These are phyloP conservation scores for Coemansia reversa DNA, from an alignment of 192 early-diverging fungal species.

Conservation along the genomic window DNA sequence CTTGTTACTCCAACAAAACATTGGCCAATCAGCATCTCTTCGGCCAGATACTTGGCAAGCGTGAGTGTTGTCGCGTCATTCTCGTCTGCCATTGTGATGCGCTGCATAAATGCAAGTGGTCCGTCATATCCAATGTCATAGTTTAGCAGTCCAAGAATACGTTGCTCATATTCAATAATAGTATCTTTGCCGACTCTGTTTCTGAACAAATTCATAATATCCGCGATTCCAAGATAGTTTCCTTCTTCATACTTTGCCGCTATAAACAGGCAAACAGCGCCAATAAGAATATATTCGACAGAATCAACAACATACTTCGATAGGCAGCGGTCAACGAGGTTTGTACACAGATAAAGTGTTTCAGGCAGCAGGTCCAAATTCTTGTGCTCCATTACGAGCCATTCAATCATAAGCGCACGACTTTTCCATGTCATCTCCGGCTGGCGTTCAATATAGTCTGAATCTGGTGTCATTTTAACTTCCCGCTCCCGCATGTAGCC, in stretches of 20 bases:
- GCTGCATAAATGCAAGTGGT: constrained; percentile 58
- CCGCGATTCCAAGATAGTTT: constrained; percentile 52
- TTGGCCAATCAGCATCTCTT: constrained; percentile 58
- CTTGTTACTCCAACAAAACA: constrained; percentile 54
- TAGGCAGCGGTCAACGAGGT: constrained; percentile 62
- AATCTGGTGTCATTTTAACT: constrained; percentile 54
- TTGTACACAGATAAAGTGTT: constrained; percentile 58
- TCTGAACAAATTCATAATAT: constrained; percentile 52
- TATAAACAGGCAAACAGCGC: constrained; percentile 56
- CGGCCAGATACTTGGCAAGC: constrained; percentile 61
- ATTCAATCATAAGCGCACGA: constrained; percentile 55
- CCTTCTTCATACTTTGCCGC: constrained; percentile 63
- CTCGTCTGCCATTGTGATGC: constrained; percentile 60
- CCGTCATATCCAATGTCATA: constrained; percentile 61
- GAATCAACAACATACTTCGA: constrained; percentile 46
- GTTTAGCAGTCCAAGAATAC: constrained; percentile 55
- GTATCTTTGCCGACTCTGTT: constrained; percentile 43
- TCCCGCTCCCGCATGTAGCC: constrained; percentile 62
- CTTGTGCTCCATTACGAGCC: constrained; percentile 59
- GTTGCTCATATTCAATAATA: constrained; percentile 59
- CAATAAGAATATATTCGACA: constrained; percentile 58
- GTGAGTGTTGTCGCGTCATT: constrained; percentile 58
- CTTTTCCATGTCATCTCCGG: constrained; percentile 52
- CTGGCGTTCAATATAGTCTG: constrained; percentile 56
- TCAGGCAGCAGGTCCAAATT: constrained; percentile 62